Evolutionary conservation across 345 rosid species (phyloP), one percentile per base, ranked within the genome.

Genomic region (Cochlearia excelsa): DNA sequence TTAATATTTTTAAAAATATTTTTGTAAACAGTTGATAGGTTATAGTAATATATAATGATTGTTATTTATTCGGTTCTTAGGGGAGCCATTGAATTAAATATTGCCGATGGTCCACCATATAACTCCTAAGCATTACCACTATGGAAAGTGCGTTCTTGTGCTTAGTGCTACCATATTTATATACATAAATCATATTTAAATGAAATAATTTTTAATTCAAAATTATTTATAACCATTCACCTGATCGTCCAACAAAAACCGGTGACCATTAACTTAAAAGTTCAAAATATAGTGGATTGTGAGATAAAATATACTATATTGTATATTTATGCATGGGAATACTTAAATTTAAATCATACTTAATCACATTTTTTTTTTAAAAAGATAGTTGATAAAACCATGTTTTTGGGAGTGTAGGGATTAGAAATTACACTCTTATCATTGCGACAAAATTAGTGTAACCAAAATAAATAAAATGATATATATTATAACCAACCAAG

Each of bases 81-180:
- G 67, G 51, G 62, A 61, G 52, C 67, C 73, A 31, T 61, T 61
- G 67, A 69, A 69, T 61, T 39, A 47, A 61, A 33, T 54, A 61
- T 39, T 56, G 6, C 39, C 43, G 51, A 29, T 52, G 68, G 68
- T 62, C 74, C 74, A 55, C 63, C 65, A 58, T 58, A 11, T 16
- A 42, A 57, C 54, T 54, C 59, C 47, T 41, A 52, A 55, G 2
- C 73, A 41, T 61, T 47, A 48, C 68, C 74, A 69, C 68, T 69
- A 69, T 26, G 67, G 52, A 54, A 54, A 61, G 68, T 69, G 74
- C 68, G 46, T 62, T 23, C 57, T 61, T 61, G 40, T 61, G 73
- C 57, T 60, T 53, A 60, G 67, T 54, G 62, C 37, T 37, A 41
- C n/a, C 51, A 46, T 60, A 26, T 31, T 8, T 68, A n/a, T 58